Evolutionary conservation across 140 eudicot genomes (phyloP).

Genomic region (Ambrosia hybrid): DNA sequence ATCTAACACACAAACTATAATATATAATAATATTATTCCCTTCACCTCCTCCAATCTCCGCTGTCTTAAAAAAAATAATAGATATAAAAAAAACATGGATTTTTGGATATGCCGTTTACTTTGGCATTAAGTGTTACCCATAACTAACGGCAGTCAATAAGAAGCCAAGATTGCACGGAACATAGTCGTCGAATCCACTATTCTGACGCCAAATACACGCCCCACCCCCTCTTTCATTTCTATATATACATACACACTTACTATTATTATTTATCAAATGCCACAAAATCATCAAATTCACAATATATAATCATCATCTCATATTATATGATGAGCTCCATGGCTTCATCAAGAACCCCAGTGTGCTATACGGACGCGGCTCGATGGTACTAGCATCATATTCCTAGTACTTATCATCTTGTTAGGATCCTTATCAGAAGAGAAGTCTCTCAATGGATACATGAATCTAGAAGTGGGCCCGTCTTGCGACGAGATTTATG

Average conservation of each 20-base stretch:
- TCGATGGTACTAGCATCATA: no score
- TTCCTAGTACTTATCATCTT: no score
- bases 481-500: slow-evolving; percentile 71
- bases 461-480: slow-evolving; percentile 11
- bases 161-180: slow-evolving; percentile 23
- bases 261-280: not conserved
- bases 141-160: slow-evolving; percentile 17
- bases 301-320: not conserved
- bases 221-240: not conserved
- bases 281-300: not conserved
- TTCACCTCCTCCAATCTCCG: no score
- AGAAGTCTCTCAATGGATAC: not conserved
- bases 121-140: not conserved
- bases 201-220: slow-evolving; percentile 2
- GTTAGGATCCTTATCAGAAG: no score
- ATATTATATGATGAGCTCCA: no score
- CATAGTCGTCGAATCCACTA: slow-evolving; percentile 29
- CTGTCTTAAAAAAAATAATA: no score
- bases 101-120: not conserved
- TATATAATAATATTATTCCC: no score
- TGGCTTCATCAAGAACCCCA: no score
- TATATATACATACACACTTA: slow-evolving; percentile 6
- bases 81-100: not conserved
- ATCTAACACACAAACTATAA: no score
- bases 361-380: no score